A percentile compares a stretch with the other conserved stretches of the same genome.
These are phyloP conservation scores for Phytophthora fragariaefolia DNA, from an alignment of 352 stramenopile species.

Conservation along the genomic window DNA sequence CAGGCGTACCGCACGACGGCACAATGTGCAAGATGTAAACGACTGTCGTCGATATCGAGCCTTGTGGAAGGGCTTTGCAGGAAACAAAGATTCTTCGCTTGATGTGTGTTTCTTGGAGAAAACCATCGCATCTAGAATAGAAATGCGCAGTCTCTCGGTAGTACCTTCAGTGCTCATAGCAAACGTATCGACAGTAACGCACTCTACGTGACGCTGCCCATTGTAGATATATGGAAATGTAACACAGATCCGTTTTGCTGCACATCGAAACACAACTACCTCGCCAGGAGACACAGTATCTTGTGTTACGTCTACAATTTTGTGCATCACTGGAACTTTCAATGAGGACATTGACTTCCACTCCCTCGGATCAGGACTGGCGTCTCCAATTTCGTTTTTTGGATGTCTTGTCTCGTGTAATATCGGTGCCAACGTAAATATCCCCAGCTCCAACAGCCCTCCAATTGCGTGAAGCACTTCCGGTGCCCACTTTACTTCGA, in stretches of 20 bases:
- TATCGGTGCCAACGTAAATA: constrained; percentile 48
- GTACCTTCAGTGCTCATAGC: constrained; percentile 68
- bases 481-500: constrained; percentile 74
- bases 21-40: constrained; percentile 22
- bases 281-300: constrained; percentile 49
- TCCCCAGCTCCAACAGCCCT: constrained; percentile 60
- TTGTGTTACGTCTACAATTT: constrained; percentile 44
- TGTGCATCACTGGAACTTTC: constrained; percentile 46
- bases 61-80: constrained; percentile 11
- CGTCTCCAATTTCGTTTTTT: neutral
- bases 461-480: constrained; percentile 70
- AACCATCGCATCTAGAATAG: constrained; percentile 43
- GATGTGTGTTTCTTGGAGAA: constrained; percentile 31
- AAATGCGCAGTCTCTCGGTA: constrained; percentile 61
- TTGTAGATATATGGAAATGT: constrained; percentile 53
- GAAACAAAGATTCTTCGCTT: constrained; percentile 3
- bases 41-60: constrained; percentile 14
- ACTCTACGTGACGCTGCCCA: constrained; percentile 48
- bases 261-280: constrained; percentile 64
- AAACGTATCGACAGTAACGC: constrained; percentile 64
- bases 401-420: constrained; percentile 33
- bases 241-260: constrained; percentile 62
- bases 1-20: neutral
- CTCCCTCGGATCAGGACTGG: neutral
- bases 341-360: constrained; percentile 18